Conservation (phyloP, 208 protist species). For the Leptomonas pyrrhocoris region DNA sequence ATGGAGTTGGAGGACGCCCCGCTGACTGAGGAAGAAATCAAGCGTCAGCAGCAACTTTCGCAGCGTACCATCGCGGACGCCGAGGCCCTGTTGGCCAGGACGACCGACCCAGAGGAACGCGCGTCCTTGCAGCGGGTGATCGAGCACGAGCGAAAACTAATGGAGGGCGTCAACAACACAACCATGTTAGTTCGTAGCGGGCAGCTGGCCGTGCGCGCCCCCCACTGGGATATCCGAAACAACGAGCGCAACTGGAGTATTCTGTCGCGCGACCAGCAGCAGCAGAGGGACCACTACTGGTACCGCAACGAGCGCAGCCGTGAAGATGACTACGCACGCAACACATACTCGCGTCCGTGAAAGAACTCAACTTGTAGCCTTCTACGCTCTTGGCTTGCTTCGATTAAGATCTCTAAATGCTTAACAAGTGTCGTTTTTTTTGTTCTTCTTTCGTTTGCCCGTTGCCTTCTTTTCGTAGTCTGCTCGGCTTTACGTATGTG, state of each 20-base stretch:
- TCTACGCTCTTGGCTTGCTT: neutral
- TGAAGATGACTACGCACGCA: constrained; percentile 84
- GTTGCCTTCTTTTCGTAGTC: too few species aligned
- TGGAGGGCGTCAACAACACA: constrained; percentile 55
- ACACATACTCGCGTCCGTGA: constrained; percentile 63
- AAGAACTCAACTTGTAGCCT: neutral
- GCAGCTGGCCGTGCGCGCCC: constrained; percentile 75
- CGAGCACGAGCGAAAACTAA: constrained; percentile 55
- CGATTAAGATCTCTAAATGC: too few species aligned
- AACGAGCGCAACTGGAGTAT: constrained; percentile 90
- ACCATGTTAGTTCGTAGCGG: constrained; percentile 82
- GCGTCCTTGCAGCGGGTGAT: constrained; percentile 65
- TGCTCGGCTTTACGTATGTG: too few species aligned
- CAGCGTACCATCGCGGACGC: constrained; percentile 49
- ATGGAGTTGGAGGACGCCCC: neutral
- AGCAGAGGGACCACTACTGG: constrained; percentile 91
- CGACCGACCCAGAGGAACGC: constrained; percentile 53
- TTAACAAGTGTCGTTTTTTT: too few species aligned
- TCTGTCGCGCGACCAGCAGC: constrained; percentile 81
- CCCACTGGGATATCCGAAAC: constrained; percentile 87
- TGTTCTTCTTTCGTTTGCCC: neutral
- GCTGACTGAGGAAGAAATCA: constrained; percentile 15
- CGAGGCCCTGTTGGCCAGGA: constrained; percentile 51
- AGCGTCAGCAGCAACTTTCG: constrained; percentile 26
- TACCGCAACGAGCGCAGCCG: constrained; percentile 82